Evolutionary conservation across 2,329 filamentous ascomycete species (phyloP).

Genomic region (Trichoderma guizhouense): DNA sequence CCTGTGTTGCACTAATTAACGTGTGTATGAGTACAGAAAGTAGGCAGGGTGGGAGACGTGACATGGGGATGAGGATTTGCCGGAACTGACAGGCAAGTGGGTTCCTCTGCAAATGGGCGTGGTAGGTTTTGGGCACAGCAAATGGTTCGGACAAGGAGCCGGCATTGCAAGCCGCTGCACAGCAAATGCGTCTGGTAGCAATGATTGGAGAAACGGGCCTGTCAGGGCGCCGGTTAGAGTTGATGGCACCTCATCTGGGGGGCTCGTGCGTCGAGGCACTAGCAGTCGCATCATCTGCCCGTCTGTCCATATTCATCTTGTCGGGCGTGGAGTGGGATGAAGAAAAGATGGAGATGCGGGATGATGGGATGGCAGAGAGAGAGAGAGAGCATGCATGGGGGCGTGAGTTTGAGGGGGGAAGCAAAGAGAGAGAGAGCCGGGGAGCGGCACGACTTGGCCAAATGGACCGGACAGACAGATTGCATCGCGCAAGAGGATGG

Average conservation of each 20-base stretch:
- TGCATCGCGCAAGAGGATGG: background rate
- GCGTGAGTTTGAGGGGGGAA: background rate
- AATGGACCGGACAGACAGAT: background rate
- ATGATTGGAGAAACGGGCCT: background rate
- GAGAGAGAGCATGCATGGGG: background rate
- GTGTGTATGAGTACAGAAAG: background rate
- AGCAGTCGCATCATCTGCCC: background rate
- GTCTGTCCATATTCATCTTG: background rate
- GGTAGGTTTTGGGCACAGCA: background rate
- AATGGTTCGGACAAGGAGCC: background rate
- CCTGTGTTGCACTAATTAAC: background rate
- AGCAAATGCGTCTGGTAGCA: background rate
- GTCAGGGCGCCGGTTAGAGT: constrained; percentile 13
- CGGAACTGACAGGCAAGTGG: constrained; percentile 17
- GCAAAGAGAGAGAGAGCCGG: background rate
- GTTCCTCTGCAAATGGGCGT: background rate
- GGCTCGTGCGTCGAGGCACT: background rate
- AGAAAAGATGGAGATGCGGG: background rate
- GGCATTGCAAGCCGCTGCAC: constrained; percentile 2
- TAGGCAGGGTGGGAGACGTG: background rate
- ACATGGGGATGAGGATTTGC: constrained; percentile 8
- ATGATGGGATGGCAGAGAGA: background rate
- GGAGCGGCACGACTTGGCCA: background rate
- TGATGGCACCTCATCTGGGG: constrained; percentile 7
- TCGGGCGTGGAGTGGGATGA: constrained; percentile 5